These are phyloP conservation scores for Castanea mollissima DNA, from an alignment of 306 rosid genomes.

Conservation along the genomic window DNA sequence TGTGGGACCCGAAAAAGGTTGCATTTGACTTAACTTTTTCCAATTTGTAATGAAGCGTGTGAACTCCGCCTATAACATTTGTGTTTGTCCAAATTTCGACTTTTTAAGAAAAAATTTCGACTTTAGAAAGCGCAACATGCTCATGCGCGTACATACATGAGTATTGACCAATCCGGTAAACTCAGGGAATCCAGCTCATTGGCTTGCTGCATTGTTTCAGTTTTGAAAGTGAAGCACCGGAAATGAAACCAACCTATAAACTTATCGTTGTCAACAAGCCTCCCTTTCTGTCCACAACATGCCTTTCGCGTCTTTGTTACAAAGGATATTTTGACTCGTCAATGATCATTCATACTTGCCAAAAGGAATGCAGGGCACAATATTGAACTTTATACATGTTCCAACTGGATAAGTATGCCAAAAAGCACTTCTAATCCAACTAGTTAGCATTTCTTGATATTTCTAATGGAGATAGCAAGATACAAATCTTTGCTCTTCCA, in stretches of 20 bases:
- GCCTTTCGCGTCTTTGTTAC: background rate
- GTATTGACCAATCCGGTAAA: background rate
- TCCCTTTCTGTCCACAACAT: background rate
- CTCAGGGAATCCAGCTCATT: background rate
- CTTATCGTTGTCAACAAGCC: background rate
- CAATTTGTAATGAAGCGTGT: constrained; percentile 31
- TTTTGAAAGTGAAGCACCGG: background rate
- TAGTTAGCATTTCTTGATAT: too few relatives aligned
- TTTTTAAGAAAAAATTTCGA: constrained; percentile 9
- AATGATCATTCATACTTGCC: too few relatives aligned
- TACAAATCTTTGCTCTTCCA: too few relatives aligned
- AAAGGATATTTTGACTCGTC: too few relatives aligned
- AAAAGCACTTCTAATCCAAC: too few relatives aligned
- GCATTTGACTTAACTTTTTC: constrained; percentile 48
- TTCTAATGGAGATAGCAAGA: too few relatives aligned
- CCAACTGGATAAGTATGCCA: too few relatives aligned
- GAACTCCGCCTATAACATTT: background rate
- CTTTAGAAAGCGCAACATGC: constrained; percentile 28
- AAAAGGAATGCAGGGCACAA: too few relatives aligned
- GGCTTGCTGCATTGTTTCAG: background rate
- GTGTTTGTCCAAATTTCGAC: constrained; percentile 15
- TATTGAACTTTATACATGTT: too few relatives aligned
- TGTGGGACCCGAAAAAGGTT: constrained; percentile 46
- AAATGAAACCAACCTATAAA: too few relatives aligned
- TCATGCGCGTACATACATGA: constrained; percentile 20